Percentiles rank a stretch among this genome's conserved stretches.
These are phyloP conservation scores for Pyricularia sp. DNA, from an alignment of 2,329 filamentous ascomycete genomes.

Conservation along the genomic window DNA sequence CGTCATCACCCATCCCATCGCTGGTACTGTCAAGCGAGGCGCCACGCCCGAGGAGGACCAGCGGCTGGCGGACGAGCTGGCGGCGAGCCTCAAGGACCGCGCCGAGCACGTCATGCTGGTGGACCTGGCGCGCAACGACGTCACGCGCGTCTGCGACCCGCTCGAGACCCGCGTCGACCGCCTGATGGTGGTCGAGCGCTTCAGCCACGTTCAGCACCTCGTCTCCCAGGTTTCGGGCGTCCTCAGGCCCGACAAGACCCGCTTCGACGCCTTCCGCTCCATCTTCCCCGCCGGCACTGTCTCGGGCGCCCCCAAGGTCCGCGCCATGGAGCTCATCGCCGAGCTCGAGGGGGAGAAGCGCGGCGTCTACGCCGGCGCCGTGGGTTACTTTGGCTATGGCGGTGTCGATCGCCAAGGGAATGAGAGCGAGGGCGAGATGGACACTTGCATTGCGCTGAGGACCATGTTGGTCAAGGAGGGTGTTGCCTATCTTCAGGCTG, in stretches of 20 bases:
- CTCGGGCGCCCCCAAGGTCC: slow-evolving; percentile 89
- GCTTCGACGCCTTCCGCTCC: slow-evolving; percentile 91
- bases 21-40: slow-evolving; percentile 86
- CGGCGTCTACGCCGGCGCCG: slow-evolving; percentile 89
- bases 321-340: slow-evolving; percentile 93
- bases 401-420: slow-evolving; percentile 48
- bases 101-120: slow-evolving; percentile 97
- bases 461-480: slow-evolving; percentile 95
- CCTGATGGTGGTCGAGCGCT: slow-evolving; percentile 88
- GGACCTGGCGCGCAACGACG: slow-evolving; percentile 89
- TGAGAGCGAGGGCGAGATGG: slow-evolving; percentile 76
- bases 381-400: slow-evolving; percentile 92
- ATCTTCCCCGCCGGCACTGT: slow-evolving; percentile 98
- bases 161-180: slow-evolving; percentile 83
- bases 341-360: slow-evolving; percentile 91
- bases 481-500: slow-evolving; percentile 82
- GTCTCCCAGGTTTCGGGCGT: slow-evolving; percentile 92
- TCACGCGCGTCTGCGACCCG: slow-evolving; percentile 92
- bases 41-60: slow-evolving; percentile 70
- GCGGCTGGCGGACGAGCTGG: slow-evolving; percentile 65
- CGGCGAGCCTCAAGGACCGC: slow-evolving; percentile 77
- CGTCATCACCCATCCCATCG: slow-evolving; percentile 94
- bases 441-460: slow-evolving; percentile 70
- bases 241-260: slow-evolving; percentile 71
- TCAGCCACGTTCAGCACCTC: slow-evolving; percentile 95